Conservation (phyloP, 2,329 filamentous ascomycete genomes). For the Mariannaea elegans region DNA sequence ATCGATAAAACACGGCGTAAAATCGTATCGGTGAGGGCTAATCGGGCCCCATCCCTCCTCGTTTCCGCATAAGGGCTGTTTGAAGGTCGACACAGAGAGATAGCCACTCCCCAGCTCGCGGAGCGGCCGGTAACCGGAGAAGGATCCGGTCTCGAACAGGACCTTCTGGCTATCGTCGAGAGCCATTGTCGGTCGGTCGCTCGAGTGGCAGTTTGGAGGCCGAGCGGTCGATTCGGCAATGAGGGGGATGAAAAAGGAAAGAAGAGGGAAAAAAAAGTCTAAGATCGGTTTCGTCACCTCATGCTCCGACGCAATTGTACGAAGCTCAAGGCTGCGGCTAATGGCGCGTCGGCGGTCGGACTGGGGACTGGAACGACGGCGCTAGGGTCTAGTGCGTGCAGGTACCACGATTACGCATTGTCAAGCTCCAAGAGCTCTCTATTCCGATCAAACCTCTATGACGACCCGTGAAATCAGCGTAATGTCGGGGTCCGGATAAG, state of each 20-base stretch:
- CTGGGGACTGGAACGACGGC: background rate
- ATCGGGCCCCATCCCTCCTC: constrained; percentile 95
- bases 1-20: constrained; percentile 97
- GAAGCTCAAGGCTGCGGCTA: constrained; percentile 8
- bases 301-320: constrained; percentile 14
- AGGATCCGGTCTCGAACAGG: constrained; percentile 66
- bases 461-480: constrained; percentile 9
- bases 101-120: constrained; percentile 66
- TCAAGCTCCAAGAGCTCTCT: too few species aligned
- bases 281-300: constrained; percentile 7
- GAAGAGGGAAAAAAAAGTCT: background rate
- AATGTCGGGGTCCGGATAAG: background rate
- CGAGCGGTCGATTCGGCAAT: constrained; percentile 9
- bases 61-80: constrained; percentile 86
- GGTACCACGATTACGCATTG: background rate
- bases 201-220: background rate
- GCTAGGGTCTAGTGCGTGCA: background rate
- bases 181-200: constrained; percentile 45
- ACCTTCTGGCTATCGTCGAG: constrained; percentile 53
- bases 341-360: constrained; percentile 13
- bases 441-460: too few species aligned
- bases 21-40: constrained; percentile 87
- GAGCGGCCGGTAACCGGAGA: constrained; percentile 64
- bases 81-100: constrained; percentile 61
- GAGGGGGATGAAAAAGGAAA: background rate